Conservation (phyloP, 495 filamentous ascomycete species). For the Penicillium riverlandense region DNA sequence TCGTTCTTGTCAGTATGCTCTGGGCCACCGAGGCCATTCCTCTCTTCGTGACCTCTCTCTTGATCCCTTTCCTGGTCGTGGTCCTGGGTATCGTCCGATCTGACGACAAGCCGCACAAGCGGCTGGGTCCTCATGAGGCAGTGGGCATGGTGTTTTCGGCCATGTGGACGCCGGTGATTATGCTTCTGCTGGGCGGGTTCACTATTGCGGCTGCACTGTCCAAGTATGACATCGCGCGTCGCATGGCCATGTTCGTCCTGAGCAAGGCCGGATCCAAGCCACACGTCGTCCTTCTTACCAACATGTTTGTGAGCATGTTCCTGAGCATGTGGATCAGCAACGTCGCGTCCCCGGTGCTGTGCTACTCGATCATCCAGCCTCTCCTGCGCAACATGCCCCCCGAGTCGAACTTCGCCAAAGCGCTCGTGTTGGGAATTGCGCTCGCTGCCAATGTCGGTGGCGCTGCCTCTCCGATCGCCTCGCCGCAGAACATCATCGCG, state of each 20-base stretch:
- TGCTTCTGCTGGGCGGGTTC: slow-evolving; percentile 95
- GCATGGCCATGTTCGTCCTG: slow-evolving; percentile 94
- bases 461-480: slow-evolving; percentile 93
- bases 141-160: slow-evolving; percentile 77
- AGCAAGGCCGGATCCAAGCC: slow-evolving; percentile 92
- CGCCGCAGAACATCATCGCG: slow-evolving; percentile 94
- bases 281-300: slow-evolving; percentile 78
- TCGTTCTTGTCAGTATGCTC: slow-evolving; percentile 87
- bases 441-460: slow-evolving; percentile 93
- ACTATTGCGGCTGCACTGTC: slow-evolving; percentile 91
- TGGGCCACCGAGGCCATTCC: slow-evolving; percentile 99
- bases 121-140: slow-evolving; percentile 67
- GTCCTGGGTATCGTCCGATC: slow-evolving; percentile 75
- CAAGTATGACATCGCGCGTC: slow-evolving; percentile 95
- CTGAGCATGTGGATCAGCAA: slow-evolving; percentile 99
- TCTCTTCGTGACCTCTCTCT: slow-evolving; percentile 90
- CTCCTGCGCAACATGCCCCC: slow-evolving; percentile 86
- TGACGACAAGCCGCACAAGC: slow-evolving; percentile 58
- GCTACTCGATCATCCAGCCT: slow-evolving; percentile 86
- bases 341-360: slow-evolving; percentile 95
- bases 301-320: slow-evolving; percentile 98
- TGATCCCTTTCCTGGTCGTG: slow-evolving; percentile 91
- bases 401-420: slow-evolving; percentile 88
- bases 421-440: slow-evolving; percentile 92
- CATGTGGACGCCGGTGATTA: slow-evolving; percentile 99